phyloP scores from a whole-genome alignment of 306 rosid genomes.

The Cicer pinnatifidum region DNA sequence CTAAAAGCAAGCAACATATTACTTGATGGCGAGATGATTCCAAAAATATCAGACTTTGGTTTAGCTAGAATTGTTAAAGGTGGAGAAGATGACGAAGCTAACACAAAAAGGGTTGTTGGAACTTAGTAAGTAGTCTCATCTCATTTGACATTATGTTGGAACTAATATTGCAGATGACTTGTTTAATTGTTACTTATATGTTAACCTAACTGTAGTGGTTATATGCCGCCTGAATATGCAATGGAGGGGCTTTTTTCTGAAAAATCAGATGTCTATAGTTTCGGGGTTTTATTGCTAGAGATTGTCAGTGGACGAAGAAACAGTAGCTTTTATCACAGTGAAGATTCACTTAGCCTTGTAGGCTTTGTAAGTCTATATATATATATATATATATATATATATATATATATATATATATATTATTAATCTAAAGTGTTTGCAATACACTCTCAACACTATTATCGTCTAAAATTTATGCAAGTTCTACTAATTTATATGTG shows the following conservation, averaged over 20 bases:
- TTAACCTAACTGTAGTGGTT: slow-evolving; percentile 39
- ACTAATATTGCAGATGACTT: neutral
- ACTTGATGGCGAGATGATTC: slow-evolving; percentile 41
- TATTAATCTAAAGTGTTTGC: too few species aligned
- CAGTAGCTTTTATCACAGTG: slow-evolving; percentile 39
- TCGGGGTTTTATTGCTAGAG: slow-evolving; percentile 48
- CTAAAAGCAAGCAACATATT: slow-evolving; percentile 49
- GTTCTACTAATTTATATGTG: neutral
- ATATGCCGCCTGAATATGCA: slow-evolving; percentile 53
- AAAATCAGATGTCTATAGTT: slow-evolving; percentile 50
- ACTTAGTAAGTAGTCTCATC: slow-evolving; percentile 36
- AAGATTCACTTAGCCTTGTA: slow-evolving; percentile 43
- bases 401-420: too few species aligned
- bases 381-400: too few species aligned
- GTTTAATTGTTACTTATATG: neutral
- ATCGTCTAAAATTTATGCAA: neutral
- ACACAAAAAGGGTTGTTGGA: slow-evolving; percentile 50
- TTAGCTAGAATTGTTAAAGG: slow-evolving; percentile 46
- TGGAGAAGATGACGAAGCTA: slow-evolving; percentile 41
- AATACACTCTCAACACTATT: neutral
- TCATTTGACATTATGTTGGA: neutral
- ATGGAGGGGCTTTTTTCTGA: slow-evolving; percentile 51
- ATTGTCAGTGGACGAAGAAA: slow-evolving; percentile 49
- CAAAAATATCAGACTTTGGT: slow-evolving; percentile 50
- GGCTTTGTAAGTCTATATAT: slow-evolving; percentile 37